Percentiles rank a stretch among this genome's conserved stretches.
These are phyloP conservation scores for Diaporthe nobilis DNA, from an alignment of 2,329 filamentous ascomycete genomes.

Conservation along the genomic window DNA sequence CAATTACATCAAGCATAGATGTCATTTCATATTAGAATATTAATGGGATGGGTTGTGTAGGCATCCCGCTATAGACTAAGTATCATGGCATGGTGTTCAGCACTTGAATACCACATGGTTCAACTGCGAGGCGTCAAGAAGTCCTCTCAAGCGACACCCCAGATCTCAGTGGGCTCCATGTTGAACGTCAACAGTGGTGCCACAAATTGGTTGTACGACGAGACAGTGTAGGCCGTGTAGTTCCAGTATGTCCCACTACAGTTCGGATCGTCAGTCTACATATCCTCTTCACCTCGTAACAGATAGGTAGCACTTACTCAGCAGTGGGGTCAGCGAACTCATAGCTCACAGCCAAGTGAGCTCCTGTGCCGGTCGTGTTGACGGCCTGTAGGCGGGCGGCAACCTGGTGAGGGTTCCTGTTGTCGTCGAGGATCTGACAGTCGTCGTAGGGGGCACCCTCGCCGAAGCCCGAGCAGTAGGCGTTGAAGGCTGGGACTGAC, in stretches of 20 bases:
- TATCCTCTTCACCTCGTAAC: neutral
- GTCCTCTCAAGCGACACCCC: conserved; percentile 34
- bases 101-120: conserved; percentile 26
- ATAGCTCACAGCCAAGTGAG: conserved; percentile 39
- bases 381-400: conserved; percentile 33
- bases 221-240: conserved; percentile 31
- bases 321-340: conserved; percentile 33
- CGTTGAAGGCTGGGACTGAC: conserved; percentile 5
- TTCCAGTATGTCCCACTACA: conserved; percentile 35
- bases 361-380: conserved; percentile 33
- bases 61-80: neutral
- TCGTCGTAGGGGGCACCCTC: conserved; percentile 24
- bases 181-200: conserved; percentile 13
- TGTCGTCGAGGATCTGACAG: conserved; percentile 31
- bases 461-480: conserved; percentile 34
- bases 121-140: neutral
- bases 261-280: conserved; percentile 1
- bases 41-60: neutral
- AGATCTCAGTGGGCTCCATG: conserved; percentile 31
- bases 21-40: neutral
- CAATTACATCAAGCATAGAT: neutral
- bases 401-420: conserved; percentile 13
- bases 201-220: conserved; percentile 22
- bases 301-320: conserved; percentile 18
- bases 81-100: conserved; percentile 14